Evolutionary conservation across 805 yeast species (phyloP), one percentile per base, ranked within the genome.

Genomic region (Phaffomyces antillensis): DNA sequence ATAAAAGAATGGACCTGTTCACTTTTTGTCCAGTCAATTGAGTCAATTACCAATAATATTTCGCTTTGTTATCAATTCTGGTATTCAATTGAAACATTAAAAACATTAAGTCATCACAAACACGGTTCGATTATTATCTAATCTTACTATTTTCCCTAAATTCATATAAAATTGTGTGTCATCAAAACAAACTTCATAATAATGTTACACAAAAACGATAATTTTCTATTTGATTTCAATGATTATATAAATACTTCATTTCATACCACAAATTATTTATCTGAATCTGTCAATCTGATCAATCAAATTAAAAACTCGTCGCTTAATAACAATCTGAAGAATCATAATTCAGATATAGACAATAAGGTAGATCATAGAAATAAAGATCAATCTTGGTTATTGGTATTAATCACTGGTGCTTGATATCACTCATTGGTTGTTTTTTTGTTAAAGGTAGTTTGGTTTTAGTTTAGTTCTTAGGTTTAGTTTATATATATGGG

Each of bases 381-480:
- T 41, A 52, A 49, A 33, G 61, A 57, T 38, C 54, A 57, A 31
- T 54, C 59, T 2, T 57, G 61, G 61, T 51, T 57, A 39, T 48
- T 57, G 40, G 38, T 55, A 34, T 51, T 54, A 49, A 47, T 55
- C 41, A 37, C 47, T 24, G 60, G 51, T 13, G 51, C 60, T 37
- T 57, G 41, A 31, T n/a, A 18, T 11, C 15, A 5, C 11, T 34
- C n/a, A 32, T 16, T 25, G 25, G 1, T 20, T 30, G 41, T 12
- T 17, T 39, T 39, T 31, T 8, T 9, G 30, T 20, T 20, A 5
- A 20, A 20, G 23, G 23, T 20, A 20, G 23, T 20, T 20, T 20
- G 23, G 5, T 20, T 20, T 20, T 20, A 20, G 5, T 20, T 20
- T 20, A 20, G 30, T 28, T 28, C 13, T 28, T 28, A 13, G 30